Base-by-base conservation (phyloP, 352 stramenopile genomes). In the Globisporangium alternatum region DNA sequence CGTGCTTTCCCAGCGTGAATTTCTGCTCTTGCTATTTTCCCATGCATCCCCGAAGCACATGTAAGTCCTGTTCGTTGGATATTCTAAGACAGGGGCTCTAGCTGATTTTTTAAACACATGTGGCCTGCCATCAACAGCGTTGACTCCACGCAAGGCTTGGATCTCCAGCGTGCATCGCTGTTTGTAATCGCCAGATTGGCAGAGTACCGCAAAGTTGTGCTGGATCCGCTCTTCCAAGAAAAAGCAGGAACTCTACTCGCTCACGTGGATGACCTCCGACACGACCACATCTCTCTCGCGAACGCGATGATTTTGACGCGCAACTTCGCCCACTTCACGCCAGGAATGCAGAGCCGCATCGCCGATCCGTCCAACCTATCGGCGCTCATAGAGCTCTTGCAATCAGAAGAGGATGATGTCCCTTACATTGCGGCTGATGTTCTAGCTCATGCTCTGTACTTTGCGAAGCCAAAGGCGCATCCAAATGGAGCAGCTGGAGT, bases 181-280 rank as follows among this genome's bases (percentile, higher is more conserved):
- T 79, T 79, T 37, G 68, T 63, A 13, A 45, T 79, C 25, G 72
- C 72, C 33, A 62, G 72, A 2, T 41, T 79, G 1, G 60, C 72
- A 15, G 72, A 79, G 60, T 69, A 70, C 17, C 56, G 60, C 3
- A 17, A 35, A 37, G 47, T 72, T 44, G 72, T 77, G 19, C 30
- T 57, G 19, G 62, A 72, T 10, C 15, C 72, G 10, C 54, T 75
- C 53, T 77, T 79, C 17, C 69, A 79, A 39, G 72, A 77, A 35
- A 67, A 73, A 49, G 69, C 71, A 56, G 69, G 68, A 15, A 57
- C 55, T 19, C 8, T 78, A 17, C 56, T 59, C 3, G 52, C 54
- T 5, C 37, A 58, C 12, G 22, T 62, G 5, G 41, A 56, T 1
- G 41, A 37, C 0, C 25, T 62, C 3, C 31, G 25, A 1, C 3